Percentiles rank a stretch among this genome's conserved stretches.
These are phyloP conservation scores for Volutella citrinella DNA, from an alignment of 2,329 filamentous ascomycete species.

Conservation along the genomic window DNA sequence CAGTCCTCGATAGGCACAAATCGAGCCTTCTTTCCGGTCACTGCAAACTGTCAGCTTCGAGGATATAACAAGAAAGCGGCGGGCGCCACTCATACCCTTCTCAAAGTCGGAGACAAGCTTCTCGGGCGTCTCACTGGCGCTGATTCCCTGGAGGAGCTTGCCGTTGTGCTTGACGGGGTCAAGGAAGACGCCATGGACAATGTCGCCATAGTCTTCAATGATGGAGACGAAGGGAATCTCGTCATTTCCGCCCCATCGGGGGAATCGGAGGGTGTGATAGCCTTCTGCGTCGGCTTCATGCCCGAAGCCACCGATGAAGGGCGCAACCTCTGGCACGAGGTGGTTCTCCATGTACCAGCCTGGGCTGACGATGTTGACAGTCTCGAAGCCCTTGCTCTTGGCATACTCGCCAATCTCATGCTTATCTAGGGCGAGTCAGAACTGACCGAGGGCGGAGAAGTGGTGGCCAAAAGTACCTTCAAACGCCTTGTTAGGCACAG, in stretches of 20 bases:
- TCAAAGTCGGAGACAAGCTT: slow-evolving; percentile 30
- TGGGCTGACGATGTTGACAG: slow-evolving; percentile 32
- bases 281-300: slow-evolving; percentile 32
- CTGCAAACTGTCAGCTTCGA: slow-evolving; percentile 16
- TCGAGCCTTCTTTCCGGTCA: slow-evolving; percentile 29
- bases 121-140: slow-evolving; percentile 29
- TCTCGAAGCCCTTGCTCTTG: slow-evolving; percentile 30
- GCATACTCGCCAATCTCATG: slow-evolving; percentile 36
- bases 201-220: slow-evolving; percentile 41
- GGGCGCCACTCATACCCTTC: slow-evolving; percentile 21
- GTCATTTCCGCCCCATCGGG: slow-evolving; percentile 36
- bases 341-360: slow-evolving; percentile 45
- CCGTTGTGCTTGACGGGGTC: slow-evolving; percentile 35
- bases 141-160: slow-evolving; percentile 35
- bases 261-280: slow-evolving; percentile 32
- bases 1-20: slow-evolving; percentile 30
- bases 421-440: slow-evolving; percentile 30
- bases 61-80: background rate
- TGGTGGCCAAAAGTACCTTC: slow-evolving; percentile 26
- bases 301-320: slow-evolving; percentile 40
- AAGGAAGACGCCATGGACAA: slow-evolving; percentile 43
- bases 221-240: slow-evolving; percentile 38
- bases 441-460: fast-evolving
- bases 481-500: slow-evolving; percentile 27
- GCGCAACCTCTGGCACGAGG: slow-evolving; percentile 30